Base-by-base conservation (phyloP, 179 eudicot species). In the Drosera spatulata region DNA sequence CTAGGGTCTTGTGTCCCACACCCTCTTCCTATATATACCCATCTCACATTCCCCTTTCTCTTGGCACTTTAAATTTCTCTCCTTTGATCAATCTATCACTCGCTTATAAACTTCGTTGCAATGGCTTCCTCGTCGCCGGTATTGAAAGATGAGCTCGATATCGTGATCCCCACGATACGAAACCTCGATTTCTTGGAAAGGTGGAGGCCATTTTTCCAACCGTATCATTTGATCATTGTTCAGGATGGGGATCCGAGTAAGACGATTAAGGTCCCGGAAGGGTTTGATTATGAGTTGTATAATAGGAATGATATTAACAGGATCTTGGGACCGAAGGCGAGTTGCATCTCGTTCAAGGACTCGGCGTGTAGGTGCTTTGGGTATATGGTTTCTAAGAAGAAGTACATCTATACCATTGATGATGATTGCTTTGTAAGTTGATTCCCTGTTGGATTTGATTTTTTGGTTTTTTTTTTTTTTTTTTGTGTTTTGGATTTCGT, bases 301-400 rank as follows among this genome's bases (percentile, higher is more conserved):
- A 91, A 91, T 51, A 75, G 98, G 5, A 79, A 86, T 39, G 96
- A 91, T 49, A 91, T 91, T 46, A 91, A 91, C 55, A 73, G 63
- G 55, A 79, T 91, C 50, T 48, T 91, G 64, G 97, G 97, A 50
- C 95, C 91, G 1, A 87, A 65, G 68, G 89, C 97, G 50, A 73
- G 69, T 43, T 90, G 97, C 69, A 87, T 90, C 46, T 90, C 97
- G 0, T 90, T 90, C 70, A 90, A 90, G 75, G 97, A 90, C 61
- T 90, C 97, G 3, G 97, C 97, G 56, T 90, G 97, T 55, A 74
- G 97, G 1, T 87, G 97, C 66, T 89, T 89, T 46, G 97, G 97
- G 2, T 89, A 84, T 62, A 84, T 88, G 33, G 33, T 22, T 0
- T 22, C 33, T 22, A 22, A 22, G 33, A 22, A 22, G 33, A 22